phyloP scores from a whole-genome alignment of 495 filamentous ascomycete species.

The Aspergillus leporis region DNA sequence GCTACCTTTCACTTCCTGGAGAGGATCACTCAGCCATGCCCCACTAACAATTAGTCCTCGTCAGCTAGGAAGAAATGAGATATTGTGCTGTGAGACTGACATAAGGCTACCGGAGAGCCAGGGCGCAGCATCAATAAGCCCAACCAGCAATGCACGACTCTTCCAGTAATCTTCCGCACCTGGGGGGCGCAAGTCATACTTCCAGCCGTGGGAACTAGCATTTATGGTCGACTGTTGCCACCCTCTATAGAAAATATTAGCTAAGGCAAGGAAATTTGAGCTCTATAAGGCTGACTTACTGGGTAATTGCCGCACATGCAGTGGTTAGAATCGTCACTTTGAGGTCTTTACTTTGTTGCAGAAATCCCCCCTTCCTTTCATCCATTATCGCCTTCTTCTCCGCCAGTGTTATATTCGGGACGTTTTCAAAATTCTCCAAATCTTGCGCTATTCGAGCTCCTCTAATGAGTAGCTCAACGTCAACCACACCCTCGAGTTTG shows the following conservation, averaged over 20 bases:
- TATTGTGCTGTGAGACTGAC: constrained; percentile 18
- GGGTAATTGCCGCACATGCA: constrained; percentile 31
- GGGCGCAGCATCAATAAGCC: constrained; percentile 38
- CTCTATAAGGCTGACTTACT: constrained; percentile 17
- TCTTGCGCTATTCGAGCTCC: constrained; percentile 18
- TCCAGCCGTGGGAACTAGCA: constrained; percentile 65
- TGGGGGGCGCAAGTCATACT: constrained; percentile 28
- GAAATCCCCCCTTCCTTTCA: constrained; percentile 9
- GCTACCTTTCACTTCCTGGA: constrained; percentile 57
- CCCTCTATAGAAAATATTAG: constrained; percentile 30
- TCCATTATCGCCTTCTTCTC: constrained; percentile 4
- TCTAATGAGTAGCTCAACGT: constrained; percentile 13
- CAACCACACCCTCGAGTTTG: constrained; percentile 12
- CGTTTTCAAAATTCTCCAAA: background rate
- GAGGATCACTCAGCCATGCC: constrained; percentile 64
- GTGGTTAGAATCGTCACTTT: constrained; percentile 25
- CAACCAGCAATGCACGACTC: constrained; percentile 37
- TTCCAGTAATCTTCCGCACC: constrained; percentile 19
- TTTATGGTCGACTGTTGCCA: constrained; percentile 72
- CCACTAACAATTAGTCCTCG: background rate
- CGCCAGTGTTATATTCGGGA: constrained; percentile 1
- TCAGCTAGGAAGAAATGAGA: background rate
- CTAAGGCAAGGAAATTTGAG: background rate
- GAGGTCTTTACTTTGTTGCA: constrained; percentile 24
- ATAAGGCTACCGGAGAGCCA: constrained; percentile 34